Evolutionary conservation across 2,329 filamentous ascomycete genomes (phyloP).

Genomic region (Magnaporthales sp.): DNA sequence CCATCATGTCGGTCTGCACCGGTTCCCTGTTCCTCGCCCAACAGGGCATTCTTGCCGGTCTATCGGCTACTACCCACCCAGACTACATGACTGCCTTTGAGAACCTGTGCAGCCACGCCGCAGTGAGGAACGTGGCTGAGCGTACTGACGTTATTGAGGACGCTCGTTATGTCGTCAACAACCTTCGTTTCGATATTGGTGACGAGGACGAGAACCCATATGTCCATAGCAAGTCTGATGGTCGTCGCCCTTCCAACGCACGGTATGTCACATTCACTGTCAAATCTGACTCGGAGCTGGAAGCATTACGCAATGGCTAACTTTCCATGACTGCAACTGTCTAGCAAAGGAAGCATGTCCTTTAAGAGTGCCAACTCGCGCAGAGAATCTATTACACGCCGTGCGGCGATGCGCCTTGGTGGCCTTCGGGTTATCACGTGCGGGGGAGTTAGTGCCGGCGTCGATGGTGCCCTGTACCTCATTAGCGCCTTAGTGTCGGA

Average conservation of each 20-base stretch:
- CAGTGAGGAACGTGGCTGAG: constrained; percentile 61
- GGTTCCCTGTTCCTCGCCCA: constrained; percentile 70
- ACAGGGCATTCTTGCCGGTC: constrained; percentile 67
- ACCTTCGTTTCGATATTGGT: constrained; percentile 76
- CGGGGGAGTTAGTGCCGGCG: constrained; percentile 68
- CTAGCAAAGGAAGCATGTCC: constrained; percentile 74
- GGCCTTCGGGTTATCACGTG: constrained; percentile 68
- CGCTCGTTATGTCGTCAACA: constrained; percentile 80
- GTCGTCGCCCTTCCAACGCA: constrained; percentile 50
- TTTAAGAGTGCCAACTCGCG: constrained; percentile 66
- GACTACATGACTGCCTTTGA: constrained; percentile 75
- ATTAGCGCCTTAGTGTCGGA: constrained; percentile 75
- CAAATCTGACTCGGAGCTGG: not conserved
- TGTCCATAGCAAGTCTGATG: constrained; percentile 66
- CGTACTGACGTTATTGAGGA: constrained; percentile 78
- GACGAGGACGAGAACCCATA: constrained; percentile 79
- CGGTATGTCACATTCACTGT: constrained; percentile 34
- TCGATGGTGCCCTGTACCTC: constrained; percentile 79
- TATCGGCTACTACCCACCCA: constrained; percentile 75
- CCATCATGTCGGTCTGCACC: constrained; percentile 71
- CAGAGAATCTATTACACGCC: constrained; percentile 72
- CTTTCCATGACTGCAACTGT: constrained; percentile 5
- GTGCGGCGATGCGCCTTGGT: constrained; percentile 65
- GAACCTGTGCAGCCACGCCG: constrained; percentile 68
- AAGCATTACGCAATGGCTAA: constrained; percentile 13